These are phyloP conservation scores for Ammopiptanthus mongolicus DNA, from an alignment of 306 rosid genomes.

Conservation along the genomic window DNA sequence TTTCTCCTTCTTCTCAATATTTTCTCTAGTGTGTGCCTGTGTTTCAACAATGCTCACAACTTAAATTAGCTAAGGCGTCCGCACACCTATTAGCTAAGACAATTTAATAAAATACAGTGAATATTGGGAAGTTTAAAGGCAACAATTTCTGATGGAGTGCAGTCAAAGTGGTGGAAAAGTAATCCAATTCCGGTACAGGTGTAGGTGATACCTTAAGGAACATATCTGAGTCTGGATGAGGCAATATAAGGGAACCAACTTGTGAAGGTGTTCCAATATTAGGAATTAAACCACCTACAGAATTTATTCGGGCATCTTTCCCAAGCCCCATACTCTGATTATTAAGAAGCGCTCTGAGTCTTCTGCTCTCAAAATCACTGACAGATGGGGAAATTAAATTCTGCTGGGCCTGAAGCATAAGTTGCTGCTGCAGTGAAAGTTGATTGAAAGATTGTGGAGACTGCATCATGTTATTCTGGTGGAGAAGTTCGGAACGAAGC, in stretches of 20 bases:
- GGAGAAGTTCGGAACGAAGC: constrained; percentile 46
- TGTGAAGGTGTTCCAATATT: constrained; percentile 40
- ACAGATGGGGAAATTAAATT: constrained; percentile 41
- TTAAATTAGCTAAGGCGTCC: too few species aligned
- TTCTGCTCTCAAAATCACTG: constrained; percentile 43
- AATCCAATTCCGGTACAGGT: constrained; percentile 10
- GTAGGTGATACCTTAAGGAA: constrained; percentile 43
- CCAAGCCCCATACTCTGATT: constrained; percentile 37
- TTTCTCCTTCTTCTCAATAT: too few species aligned
- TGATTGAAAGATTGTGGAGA: constrained; percentile 48
- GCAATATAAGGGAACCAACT: constrained; percentile 43
- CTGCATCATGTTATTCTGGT: constrained; percentile 43
- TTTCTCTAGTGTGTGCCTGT: too few species aligned
- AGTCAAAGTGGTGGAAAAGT: not conserved
- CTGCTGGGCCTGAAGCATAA: constrained; percentile 47
- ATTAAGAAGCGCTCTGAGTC: constrained; percentile 29
- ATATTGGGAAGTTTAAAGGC: not conserved
- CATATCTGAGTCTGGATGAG: constrained; percentile 42
- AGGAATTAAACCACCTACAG: constrained; percentile 33
- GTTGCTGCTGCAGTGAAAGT: constrained; percentile 47
- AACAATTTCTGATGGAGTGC: not conserved
- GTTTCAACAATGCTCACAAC: too few species aligned
- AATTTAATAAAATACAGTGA: constrained; percentile 10
- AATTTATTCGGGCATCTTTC: constrained; percentile 43
- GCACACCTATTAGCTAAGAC: not conserved